phyloP scores from a whole-genome alignment of 129 eudicot species.

The Tagetes patula region DNA sequence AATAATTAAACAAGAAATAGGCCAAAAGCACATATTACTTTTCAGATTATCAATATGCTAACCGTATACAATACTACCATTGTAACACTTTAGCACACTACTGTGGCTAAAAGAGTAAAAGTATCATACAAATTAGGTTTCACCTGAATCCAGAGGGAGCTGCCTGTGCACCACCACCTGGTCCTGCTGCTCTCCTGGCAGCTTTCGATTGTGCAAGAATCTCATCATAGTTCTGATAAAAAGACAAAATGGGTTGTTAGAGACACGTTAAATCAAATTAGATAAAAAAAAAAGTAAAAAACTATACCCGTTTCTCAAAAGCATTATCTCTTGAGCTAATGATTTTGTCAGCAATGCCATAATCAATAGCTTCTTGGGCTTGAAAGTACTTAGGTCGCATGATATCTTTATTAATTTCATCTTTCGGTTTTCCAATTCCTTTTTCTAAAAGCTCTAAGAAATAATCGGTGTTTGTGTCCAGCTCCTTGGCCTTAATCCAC shows the following conservation, averaged over 20 bases:
- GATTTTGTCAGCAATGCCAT: constrained; percentile 84
- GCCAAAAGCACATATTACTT: constrained; percentile 16
- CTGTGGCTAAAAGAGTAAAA: constrained; percentile 22
- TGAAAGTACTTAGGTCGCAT: constrained; percentile 50
- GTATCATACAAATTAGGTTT: not conserved
- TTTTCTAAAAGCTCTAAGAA: constrained; percentile 59
- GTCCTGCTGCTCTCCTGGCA: constrained; percentile 48
- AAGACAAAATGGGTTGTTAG: constrained; percentile 2
- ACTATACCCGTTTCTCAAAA: not conserved
- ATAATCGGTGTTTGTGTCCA: constrained; percentile 58
- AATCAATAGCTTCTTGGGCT: constrained; percentile 75
- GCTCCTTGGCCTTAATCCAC: constrained; percentile 83
- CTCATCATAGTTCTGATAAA: constrained; percentile 54
- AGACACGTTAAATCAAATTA: not conserved
- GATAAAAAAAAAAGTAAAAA: not conserved
- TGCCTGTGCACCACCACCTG: constrained; percentile 55
- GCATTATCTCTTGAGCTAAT: constrained; percentile 47
- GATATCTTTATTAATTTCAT: constrained; percentile 65
- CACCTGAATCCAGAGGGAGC: constrained; percentile 65
- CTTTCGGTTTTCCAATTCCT: constrained; percentile 77
- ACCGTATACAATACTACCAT: constrained; percentile 25
- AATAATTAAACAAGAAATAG: not conserved
- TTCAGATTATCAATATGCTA: constrained; percentile 11
- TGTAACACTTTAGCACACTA: not conserved
- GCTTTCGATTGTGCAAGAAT: constrained; percentile 59